Evolutionary conservation across 495 filamentous ascomycete species (phyloP), one percentile per base, ranked within the genome.

Genomic region (Rusavskia elegans): DNA sequence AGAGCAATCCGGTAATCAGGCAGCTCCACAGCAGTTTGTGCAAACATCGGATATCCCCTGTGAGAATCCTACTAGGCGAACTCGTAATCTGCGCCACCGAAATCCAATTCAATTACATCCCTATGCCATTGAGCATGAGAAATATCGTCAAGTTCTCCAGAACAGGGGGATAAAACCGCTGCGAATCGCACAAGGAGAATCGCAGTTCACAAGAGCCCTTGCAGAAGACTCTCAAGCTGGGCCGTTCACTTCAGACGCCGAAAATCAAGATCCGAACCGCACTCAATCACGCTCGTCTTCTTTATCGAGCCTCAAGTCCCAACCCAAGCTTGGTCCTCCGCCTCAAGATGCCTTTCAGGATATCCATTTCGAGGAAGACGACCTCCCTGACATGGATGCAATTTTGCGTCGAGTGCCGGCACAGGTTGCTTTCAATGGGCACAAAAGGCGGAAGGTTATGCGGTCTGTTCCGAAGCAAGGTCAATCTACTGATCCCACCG

Each of bases 101-200:
- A 87, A 85, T 51, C 77, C 83, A 3, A 86, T 86, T 32, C 85
- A 89, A 59, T 64, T 86, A 48, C 82, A 85, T 56, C 84, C 84
- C 0, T 89, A 87, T 60, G 62, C 76, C 2, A 58, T 84, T 5
- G 84, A 89, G 57, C 73, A 73, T 57, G 82, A 73, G n/a, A 76
- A 76, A 52, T 86, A 87, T 60, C 69, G 72, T 20, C 73, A 60
- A 8, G 68, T 71, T 9, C 73, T 85, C 61, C 79, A 74, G 50
- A 75, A 75, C 6, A 66, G 79, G 40, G 83, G 83, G 0, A 53
- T 87, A 8, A 77, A 74, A 53, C 82, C 83, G 0, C 65, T 87
- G 35, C 75, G 71, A 45, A 63, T 84, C 35, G 63, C 66, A 27
- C 50, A 58, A 20, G 54, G 53, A 19, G 44, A 66, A 45, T 53